phyloP scores from a whole-genome alignment of 2,329 filamentous ascomycete genomes.

The Aureobasidium pullulans region DNA sequence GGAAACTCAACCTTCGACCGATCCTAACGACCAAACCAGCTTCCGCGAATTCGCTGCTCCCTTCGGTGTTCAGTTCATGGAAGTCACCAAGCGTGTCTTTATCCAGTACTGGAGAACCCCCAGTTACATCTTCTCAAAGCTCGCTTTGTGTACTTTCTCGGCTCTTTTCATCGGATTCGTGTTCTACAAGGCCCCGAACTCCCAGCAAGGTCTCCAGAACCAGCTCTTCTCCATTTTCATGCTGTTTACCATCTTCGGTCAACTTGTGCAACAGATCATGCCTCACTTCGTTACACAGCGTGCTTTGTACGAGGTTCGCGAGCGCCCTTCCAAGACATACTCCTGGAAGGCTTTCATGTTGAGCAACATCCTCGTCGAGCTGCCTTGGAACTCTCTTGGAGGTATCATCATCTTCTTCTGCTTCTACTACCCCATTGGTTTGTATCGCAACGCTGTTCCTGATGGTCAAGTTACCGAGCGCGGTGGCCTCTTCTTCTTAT shows the following conservation, averaged over 20 bases:
- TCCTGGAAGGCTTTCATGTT: slow-evolving; percentile 81
- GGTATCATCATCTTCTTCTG: slow-evolving; percentile 68
- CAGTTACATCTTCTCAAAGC: slow-evolving; percentile 81
- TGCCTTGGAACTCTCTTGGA: slow-evolving; percentile 77
- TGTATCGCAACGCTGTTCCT: slow-evolving; percentile 60
- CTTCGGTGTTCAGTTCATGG: slow-evolving; percentile 58
- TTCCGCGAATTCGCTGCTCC: slow-evolving; percentile 73
- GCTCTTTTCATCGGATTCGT: slow-evolving; percentile 72
- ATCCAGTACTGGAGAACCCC: slow-evolving; percentile 90
- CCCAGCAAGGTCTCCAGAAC: slow-evolving; percentile 73
- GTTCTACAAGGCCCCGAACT: slow-evolving; percentile 65
- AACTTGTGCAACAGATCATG: slow-evolving; percentile 71
- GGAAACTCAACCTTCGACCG: slow-evolving; percentile 22
- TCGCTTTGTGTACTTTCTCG: slow-evolving; percentile 55
- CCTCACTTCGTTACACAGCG: slow-evolving; percentile 79
- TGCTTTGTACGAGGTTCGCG: slow-evolving; percentile 74
- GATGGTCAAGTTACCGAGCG: slow-evolving; percentile 58
- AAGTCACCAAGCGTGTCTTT: slow-evolving; percentile 69
- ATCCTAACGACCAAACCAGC: slow-evolving; percentile 28
- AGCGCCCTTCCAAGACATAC: slow-evolving; percentile 77
- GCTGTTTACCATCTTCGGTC: slow-evolving; percentile 70
- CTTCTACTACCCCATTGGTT: slow-evolving; percentile 79
- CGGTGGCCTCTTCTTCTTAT: slow-evolving; percentile 71
- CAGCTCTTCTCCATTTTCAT: slow-evolving; percentile 85
- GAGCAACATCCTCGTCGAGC: slow-evolving; percentile 73